These are phyloP conservation scores for Rutstroemia sp. DNA, from an alignment of 2,329 filamentous ascomycete genomes.

Conservation along the genomic window DNA sequence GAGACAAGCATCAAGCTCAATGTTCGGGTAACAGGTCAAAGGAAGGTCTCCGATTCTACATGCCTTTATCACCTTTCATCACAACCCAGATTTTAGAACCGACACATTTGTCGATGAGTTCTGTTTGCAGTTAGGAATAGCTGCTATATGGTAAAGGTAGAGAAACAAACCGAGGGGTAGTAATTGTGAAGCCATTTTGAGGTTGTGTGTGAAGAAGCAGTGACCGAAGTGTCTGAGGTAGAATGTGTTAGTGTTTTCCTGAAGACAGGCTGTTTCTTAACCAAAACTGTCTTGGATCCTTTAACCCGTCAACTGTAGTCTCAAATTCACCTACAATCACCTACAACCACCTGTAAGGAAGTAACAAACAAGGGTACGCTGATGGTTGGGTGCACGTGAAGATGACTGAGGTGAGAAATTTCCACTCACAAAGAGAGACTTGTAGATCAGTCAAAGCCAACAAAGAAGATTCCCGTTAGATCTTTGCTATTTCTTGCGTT, in stretches of 20 bases:
- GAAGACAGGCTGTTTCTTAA: too few relatives aligned
- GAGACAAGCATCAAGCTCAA: background rate
- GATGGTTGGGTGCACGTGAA: conserved; percentile 1
- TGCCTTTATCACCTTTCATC: conserved; percentile 99
- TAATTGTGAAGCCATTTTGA: conserved; percentile 27
- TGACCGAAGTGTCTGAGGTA: background rate
- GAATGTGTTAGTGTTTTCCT: background rate
- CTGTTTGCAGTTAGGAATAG: conserved; percentile 38
- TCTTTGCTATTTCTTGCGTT: background rate
- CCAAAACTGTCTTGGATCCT: too few relatives aligned
- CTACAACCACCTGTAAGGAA: too few relatives aligned
- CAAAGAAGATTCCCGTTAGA: background rate
- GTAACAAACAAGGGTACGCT: background rate
- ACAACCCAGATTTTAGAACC: conserved; percentile 97
- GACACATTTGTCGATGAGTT: conserved; percentile 98
- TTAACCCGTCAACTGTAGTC: too few relatives aligned
- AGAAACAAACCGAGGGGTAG: conserved; percentile 23
- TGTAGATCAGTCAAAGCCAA: background rate
- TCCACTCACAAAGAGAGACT: background rate
- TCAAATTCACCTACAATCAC: too few relatives aligned
- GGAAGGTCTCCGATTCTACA: conserved; percentile 11
- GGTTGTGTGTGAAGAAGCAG: background rate
- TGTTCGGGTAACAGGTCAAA: background rate
- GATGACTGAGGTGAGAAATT: background rate
- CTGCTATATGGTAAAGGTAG: conserved; percentile 17